Percentiles rank a stretch among this genome's conserved stretches.
Conservation (phyloP, 106 monocot genomes). For the Apostasia shenzhenica region DNA sequence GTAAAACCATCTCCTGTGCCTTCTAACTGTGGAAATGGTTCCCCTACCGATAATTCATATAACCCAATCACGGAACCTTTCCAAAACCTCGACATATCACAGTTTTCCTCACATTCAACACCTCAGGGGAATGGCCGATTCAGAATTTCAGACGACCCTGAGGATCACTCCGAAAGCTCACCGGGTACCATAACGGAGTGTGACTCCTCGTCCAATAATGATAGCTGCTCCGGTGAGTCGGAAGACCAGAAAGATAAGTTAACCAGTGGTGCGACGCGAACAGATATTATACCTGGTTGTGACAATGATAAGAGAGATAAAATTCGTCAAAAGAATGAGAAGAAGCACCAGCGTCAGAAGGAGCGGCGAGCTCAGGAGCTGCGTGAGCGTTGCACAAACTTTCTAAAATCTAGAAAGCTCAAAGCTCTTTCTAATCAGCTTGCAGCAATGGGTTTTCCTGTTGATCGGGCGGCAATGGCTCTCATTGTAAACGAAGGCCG, state of each 20-base stretch:
- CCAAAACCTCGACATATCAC: slow-evolving; percentile 33
- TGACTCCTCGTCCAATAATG: slow-evolving; percentile 75
- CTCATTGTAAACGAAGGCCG: slow-evolving; percentile 75
- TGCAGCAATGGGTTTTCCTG: slow-evolving; percentile 80
- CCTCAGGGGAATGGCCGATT: slow-evolving; percentile 28
- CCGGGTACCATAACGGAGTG: slow-evolving; percentile 39
- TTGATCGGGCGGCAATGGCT: slow-evolving; percentile 63
- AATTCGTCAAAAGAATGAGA: slow-evolving; percentile 89
- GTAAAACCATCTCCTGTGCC: slow-evolving; percentile 20
- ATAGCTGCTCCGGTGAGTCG: slow-evolving; percentile 72
- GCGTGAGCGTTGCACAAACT: slow-evolving; percentile 57
- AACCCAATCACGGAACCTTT: slow-evolving; percentile 46
- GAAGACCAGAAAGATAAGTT: slow-evolving; percentile 69
- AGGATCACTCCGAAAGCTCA: slow-evolving; percentile 38
- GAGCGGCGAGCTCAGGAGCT: slow-evolving; percentile 80
- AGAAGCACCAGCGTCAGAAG: slow-evolving; percentile 84
- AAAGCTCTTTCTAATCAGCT: slow-evolving; percentile 64
- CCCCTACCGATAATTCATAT: slow-evolving; percentile 23
- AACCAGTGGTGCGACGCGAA: slow-evolving; percentile 10
- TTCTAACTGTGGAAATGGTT: slow-evolving; percentile 10
- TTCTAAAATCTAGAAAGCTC: slow-evolving; percentile 78
- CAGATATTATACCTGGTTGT: slow-evolving; percentile 53
- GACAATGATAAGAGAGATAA: slow-evolving; percentile 87
- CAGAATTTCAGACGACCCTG: slow-evolving; percentile 25
- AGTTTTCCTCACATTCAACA: background rate